Percentiles rank a stretch among this genome's conserved stretches.
Conservation (phyloP, 2,329 filamentous ascomycete species). For the Phialocephala sp. region DNA sequence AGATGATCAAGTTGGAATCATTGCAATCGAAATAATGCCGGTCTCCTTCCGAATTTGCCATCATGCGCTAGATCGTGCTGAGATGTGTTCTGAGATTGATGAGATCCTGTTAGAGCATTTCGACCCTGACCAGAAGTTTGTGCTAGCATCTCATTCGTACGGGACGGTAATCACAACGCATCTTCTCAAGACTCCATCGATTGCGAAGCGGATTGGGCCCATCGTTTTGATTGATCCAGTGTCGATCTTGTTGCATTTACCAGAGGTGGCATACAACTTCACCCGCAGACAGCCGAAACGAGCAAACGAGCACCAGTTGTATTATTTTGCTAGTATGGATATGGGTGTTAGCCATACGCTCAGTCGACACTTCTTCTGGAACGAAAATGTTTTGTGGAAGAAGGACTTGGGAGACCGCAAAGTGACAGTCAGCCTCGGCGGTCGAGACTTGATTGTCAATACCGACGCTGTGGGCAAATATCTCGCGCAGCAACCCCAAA, state of each 20-base stretch:
- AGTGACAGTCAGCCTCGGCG: slow-evolving; percentile 56
- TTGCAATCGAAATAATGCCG: slow-evolving; percentile 63
- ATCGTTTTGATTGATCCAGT: slow-evolving; percentile 65
- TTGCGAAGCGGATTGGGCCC: slow-evolving; percentile 52
- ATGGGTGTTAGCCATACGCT: slow-evolving; percentile 63
- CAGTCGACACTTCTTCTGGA: slow-evolving; percentile 65
- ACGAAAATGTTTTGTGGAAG: slow-evolving; percentile 65
- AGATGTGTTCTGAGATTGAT: slow-evolving; percentile 58
- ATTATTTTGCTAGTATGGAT: slow-evolving; percentile 65
- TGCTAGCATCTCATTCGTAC: slow-evolving; percentile 59
- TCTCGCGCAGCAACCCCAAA: slow-evolving; percentile 43
- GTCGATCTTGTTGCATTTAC: slow-evolving; percentile 63
- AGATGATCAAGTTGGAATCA: slow-evolving; percentile 60
- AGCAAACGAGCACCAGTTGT: slow-evolving; percentile 64
- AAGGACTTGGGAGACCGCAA: slow-evolving; percentile 52
- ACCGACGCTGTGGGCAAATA: slow-evolving; percentile 58
- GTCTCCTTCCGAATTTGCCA: slow-evolving; percentile 62
- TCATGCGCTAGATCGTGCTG: slow-evolving; percentile 52
- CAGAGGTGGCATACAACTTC: slow-evolving; percentile 69
- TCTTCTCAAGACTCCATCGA: slow-evolving; percentile 52
- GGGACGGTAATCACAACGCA: slow-evolving; percentile 62
- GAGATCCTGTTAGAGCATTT: slow-evolving; percentile 57
- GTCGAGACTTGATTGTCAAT: slow-evolving; percentile 60
- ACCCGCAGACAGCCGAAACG: slow-evolving; percentile 48
- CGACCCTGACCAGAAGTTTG: slow-evolving; percentile 51